These are phyloP conservation scores for Fusarium robinianum DNA, from an alignment of 2,329 filamentous ascomycete genomes.

Conservation along the genomic window DNA sequence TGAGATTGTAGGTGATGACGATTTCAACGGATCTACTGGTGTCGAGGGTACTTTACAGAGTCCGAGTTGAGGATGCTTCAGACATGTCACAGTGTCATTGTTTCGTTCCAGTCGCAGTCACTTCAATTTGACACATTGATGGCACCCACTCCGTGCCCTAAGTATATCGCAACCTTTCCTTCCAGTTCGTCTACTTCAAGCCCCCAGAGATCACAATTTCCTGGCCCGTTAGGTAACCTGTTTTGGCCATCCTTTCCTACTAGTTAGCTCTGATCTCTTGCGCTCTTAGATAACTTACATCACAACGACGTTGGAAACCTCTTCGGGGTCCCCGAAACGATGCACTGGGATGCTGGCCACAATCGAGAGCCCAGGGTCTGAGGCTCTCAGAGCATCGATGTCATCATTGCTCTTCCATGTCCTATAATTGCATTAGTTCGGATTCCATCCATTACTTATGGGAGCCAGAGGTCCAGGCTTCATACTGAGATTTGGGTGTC, in stretches of 20 bases:
- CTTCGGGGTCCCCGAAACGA: constrained; percentile 41
- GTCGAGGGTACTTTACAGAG: too few species aligned
- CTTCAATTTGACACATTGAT: neutral
- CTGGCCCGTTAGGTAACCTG: constrained; percentile 23
- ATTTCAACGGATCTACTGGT: too few species aligned
- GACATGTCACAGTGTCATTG: too few species aligned
- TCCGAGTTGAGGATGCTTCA: too few species aligned
- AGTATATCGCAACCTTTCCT: neutral
- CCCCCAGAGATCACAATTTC: constrained; percentile 20
- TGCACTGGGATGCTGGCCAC: constrained; percentile 42
- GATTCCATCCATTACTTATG: neutral
- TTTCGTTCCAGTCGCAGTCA: too few species aligned
- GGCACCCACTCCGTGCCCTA: too few species aligned
- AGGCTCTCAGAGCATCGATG: constrained; percentile 36
- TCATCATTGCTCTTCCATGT: constrained; percentile 39
- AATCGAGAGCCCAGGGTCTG: constrained; percentile 43
- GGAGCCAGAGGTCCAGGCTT: too few species aligned
- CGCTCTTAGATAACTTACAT: constrained; percentile 42
- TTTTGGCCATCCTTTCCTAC: constrained; percentile 27
- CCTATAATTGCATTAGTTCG: constrained; percentile 17
- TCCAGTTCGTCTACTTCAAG: constrained; percentile 8
- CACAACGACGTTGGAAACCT: constrained; percentile 42
- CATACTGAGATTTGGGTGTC: constrained; percentile 37
- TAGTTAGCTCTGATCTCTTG: too few species aligned
- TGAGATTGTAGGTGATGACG: constrained; percentile 3